Percentiles rank a stretch among this genome's conserved stretches.
These are phyloP conservation scores for Zelopaecilomyces penicillatus DNA, from an alignment of 2,329 filamentous ascomycete genomes.

Conservation along the genomic window DNA sequence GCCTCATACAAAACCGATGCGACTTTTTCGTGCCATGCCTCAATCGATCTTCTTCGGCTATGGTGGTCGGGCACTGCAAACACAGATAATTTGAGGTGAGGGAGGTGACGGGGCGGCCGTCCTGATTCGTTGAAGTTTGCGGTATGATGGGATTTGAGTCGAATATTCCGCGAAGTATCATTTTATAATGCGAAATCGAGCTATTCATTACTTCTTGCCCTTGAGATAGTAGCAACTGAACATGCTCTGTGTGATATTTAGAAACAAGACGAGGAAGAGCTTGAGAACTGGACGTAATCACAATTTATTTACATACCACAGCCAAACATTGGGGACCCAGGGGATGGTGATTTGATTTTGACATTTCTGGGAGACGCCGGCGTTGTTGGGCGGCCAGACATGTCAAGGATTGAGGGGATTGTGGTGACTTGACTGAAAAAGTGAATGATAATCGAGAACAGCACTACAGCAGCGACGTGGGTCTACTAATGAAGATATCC, in stretches of 20 bases:
- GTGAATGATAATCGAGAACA: background rate
- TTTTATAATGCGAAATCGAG: slow-evolving; percentile 63
- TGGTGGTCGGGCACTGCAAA: slow-evolving; percentile 62
- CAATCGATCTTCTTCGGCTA: slow-evolving; percentile 55
- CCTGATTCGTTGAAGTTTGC: slow-evolving; percentile 53
- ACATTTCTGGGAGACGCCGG: slow-evolving; percentile 47
- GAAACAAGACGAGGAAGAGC: slow-evolving; percentile 13
- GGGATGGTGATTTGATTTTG: slow-evolving; percentile 50
- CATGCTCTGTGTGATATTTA: too few species aligned
- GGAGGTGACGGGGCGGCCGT: slow-evolving; percentile 50
- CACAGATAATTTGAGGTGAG: slow-evolving; percentile 64
- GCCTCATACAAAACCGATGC: slow-evolving; percentile 61
- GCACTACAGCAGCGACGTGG: too few species aligned
- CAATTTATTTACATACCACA: slow-evolving; percentile 43
- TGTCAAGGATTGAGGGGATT: slow-evolving; percentile 15
- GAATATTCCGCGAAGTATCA: slow-evolving; percentile 61
- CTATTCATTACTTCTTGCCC: slow-evolving; percentile 57
- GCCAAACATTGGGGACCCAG: slow-evolving; percentile 53
- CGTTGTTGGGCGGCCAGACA: slow-evolving; percentile 40
- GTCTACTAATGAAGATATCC: background rate
- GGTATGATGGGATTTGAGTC: slow-evolving; percentile 56
- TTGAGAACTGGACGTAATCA: background rate
- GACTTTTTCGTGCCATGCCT: slow-evolving; percentile 61
- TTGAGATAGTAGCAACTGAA: slow-evolving; percentile 56
- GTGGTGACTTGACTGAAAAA: background rate